A percentile compares a stretch with the other conserved stretches of the same genome.
These are phyloP conservation scores for Aspergillus kassunensis DNA, from an alignment of 495 filamentous ascomycete genomes.

Conservation along the genomic window DNA sequence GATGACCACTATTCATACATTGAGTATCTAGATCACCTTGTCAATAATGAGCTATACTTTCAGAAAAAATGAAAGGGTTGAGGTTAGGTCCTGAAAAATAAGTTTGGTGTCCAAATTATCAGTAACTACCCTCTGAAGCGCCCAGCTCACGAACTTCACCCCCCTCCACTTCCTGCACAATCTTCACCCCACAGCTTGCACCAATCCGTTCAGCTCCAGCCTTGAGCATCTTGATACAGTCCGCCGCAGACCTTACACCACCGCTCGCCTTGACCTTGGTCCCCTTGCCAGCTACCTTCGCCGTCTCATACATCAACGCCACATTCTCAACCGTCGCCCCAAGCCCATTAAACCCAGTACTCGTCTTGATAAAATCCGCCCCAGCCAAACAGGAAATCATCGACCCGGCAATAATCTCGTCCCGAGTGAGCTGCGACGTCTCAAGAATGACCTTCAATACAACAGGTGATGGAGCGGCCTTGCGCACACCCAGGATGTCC, in stretches of 20 bases:
- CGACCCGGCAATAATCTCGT: slow-evolving; percentile 57
- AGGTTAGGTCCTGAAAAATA: neutral
- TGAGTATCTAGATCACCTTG: no score
- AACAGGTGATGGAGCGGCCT: slow-evolving; percentile 44
- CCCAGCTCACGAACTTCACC: slow-evolving; percentile 9
- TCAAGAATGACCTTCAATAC: slow-evolving; percentile 65
- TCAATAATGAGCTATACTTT: no score
- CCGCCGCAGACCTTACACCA: slow-evolving; percentile 52
- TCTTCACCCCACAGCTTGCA: slow-evolving; percentile 55
- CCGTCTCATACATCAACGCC: slow-evolving; percentile 50
- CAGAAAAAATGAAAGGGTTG: no score
- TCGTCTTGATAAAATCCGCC: slow-evolving; percentile 67
- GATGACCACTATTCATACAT: no score
- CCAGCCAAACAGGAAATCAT: slow-evolving; percentile 55
- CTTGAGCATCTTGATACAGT: slow-evolving; percentile 54
- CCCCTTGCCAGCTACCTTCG: slow-evolving; percentile 31
- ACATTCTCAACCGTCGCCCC: slow-evolving; percentile 57
- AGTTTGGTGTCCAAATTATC: neutral
- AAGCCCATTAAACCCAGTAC: slow-evolving; percentile 61
- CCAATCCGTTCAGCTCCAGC: slow-evolving; percentile 65
- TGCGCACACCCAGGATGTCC: slow-evolving; percentile 54
- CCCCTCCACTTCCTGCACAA: slow-evolving; percentile 47
- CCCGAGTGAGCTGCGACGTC: slow-evolving; percentile 51
- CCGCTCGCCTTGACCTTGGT: slow-evolving; percentile 65
- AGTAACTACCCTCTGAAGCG: slow-evolving; percentile 13